Evolutionary conservation across 306 rosid genomes (phyloP), one percentile per base, ranked within the genome.

Genomic region (Glycyrrhiza uralensis): DNA sequence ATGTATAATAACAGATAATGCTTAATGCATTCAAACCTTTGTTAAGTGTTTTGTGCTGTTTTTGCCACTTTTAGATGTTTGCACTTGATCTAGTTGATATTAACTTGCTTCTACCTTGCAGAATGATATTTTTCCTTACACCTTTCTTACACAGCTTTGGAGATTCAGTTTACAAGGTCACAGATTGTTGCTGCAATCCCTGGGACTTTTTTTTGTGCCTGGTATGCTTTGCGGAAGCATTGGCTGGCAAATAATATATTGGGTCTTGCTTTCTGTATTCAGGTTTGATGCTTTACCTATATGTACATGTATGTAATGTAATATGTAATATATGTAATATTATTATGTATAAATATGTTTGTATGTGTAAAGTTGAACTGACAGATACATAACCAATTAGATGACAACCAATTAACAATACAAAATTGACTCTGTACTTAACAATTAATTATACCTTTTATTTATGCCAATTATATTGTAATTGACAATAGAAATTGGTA

Each of bases 261-360:
- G 82, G 99, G 99, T 24, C 96, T 95, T 60, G 88, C 99, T 66
- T 95, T 95, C 76, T 95, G 96, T 85, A 95, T 95, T 69, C 99
- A 95, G 99, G 99, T 95, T 39, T 72, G 88, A 33, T 2, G 0
- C 69, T 36, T 39, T 52, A 36, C 30, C 55, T 32, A 4, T 14
- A 50, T 15, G 10, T 50, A 7, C 7, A 2, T 57, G 8, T 13
- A 4, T 22, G 38, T 29, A 15, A n/a, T 11, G 13, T 8, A 23
- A 0, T 65, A 10, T 50, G 24, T 46, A 12, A 41, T n/a, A n/a
- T n/a, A n/a, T n/a, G n/a, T n/a, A n/a, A n/a, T n/a, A n/a, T n/a
- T 41, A 13, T 1, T 17, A 0, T 28, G 10, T 18, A 35, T 20
- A 8, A 4, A 15, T 56, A 15, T 17, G 1, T 36, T 19, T 38